These are phyloP conservation scores for Larix kaempferi DNA, from an alignment of 75 land plant species.

Conservation along the genomic window DNA sequence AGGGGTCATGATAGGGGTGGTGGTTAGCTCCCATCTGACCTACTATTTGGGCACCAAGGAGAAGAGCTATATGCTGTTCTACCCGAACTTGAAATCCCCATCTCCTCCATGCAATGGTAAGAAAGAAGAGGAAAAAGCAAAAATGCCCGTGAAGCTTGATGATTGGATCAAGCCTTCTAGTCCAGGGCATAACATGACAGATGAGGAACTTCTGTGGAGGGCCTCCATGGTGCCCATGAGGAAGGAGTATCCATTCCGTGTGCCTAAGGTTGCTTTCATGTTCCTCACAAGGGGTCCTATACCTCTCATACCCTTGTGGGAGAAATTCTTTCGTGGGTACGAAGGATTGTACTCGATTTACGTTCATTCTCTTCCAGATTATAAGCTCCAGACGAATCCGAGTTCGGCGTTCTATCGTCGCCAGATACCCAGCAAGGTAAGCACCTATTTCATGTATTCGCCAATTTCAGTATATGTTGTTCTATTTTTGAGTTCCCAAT, in stretches of 20 bases:
- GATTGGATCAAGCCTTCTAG: constrained; percentile 43
- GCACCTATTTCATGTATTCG: neutral
- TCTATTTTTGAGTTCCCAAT: no score
- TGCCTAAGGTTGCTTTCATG: constrained; percentile 87
- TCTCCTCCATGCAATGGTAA: constrained; percentile 11
- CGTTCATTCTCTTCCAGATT: constrained; percentile 65
- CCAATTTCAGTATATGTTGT: no score
- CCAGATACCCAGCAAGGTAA: constrained; percentile 84
- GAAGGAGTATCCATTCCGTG: constrained; percentile 51
- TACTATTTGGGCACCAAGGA: constrained; percentile 26
- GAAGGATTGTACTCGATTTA: constrained; percentile 48
- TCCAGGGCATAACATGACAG: constrained; percentile 56
- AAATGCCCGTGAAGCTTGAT: constrained; percentile 10
- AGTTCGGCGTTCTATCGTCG: constrained; percentile 64
- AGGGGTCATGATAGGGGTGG: constrained; percentile 38
- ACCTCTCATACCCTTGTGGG: constrained; percentile 76
- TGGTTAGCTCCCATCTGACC: constrained; percentile 40
- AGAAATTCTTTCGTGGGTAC: constrained; percentile 46
- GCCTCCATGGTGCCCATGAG: constrained; percentile 66
- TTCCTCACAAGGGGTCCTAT: constrained; percentile 76
- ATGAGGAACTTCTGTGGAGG: constrained; percentile 74
- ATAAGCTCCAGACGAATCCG: constrained; percentile 21
- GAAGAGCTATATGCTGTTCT: neutral
- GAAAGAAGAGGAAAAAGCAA: neutral
- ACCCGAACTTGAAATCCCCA: constrained; percentile 1